Conservation (phyloP, 139 green algal species). For the Chlamydomonas eustigma region DNA sequence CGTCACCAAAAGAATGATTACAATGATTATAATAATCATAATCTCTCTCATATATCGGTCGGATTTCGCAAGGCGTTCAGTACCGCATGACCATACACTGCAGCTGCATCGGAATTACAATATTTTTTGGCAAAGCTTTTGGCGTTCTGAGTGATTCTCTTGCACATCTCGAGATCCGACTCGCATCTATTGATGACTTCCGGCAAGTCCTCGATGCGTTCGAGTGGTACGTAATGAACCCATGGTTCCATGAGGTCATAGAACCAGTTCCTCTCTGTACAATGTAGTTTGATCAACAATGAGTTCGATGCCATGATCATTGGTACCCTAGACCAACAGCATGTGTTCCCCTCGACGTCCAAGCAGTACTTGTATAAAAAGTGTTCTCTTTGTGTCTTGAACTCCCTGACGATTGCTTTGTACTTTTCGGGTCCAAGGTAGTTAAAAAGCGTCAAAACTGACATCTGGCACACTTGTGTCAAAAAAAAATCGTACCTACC, state of each 20-base stretch:
- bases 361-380: neutral
- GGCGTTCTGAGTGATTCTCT: neutral
- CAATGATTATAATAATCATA: too few species aligned
- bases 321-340: neutral
- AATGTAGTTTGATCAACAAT: neutral
- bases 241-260: neutral
- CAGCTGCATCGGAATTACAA: neutral
- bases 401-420: too few species aligned
- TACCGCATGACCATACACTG: too few species aligned
- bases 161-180: neutral
- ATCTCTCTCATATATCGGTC: too few species aligned
- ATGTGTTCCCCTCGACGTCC: conserved; percentile 12
- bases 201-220: neutral
- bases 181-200: neutral
- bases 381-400: too few species aligned
- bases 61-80: too few species aligned
- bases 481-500: neutral
- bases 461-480: neutral
- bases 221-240: neutral
- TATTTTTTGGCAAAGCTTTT: neutral
- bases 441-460: neutral
- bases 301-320: neutral
- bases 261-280: neutral
- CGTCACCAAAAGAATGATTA: too few species aligned
- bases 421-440: neutral